Base-by-base conservation (phyloP, 495 filamentous ascomycete genomes). In the Penicillium verhagenii region DNA sequence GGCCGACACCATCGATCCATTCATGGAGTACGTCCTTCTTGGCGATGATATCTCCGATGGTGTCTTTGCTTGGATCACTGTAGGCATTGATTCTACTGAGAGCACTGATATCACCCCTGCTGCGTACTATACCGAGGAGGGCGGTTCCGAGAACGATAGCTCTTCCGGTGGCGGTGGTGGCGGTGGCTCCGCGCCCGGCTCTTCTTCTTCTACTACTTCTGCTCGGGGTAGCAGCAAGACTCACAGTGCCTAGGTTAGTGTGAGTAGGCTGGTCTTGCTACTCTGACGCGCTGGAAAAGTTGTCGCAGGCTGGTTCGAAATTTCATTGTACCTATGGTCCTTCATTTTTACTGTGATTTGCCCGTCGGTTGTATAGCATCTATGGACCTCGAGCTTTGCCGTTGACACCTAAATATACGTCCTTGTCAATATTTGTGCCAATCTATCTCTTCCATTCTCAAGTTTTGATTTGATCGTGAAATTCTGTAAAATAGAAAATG, bases 1-100 rank as follows among this genome's bases (percentile, higher is more conserved):
- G 50, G 76, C 79, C 16, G 78, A 74, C 8, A 72, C 64, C 25
- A 79, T 78, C 49, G 82, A 86, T 56, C 83, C 83, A 0, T 71
- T 85, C 54, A 65, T 82, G 59, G 73, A 84, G 58, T 86, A 79
- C 60, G 73, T 80, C 3, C 38, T 58, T 7, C 50, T 66, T 1
- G 64, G 64, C 25, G 58, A 73, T 26, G 50, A 63, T n/a, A 39
- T 71, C 5, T 55, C 50, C 2, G 71, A 72, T 14, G 71, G 69
- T 31, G 47, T 73, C 20, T 73, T 73, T 46, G 68, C 59, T 23
- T 75, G 71, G 71, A 70, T 75, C 38, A 57, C 64, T 1, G 35
- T 75, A 42, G 71, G 64, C 4, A 57, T 75, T 18, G 66, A 75
- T 29, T 26, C 57, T 6, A 65, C 63, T 2, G 56, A 66, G 50